A percentile compares a stretch with the other conserved stretches of the same genome.
phyloP scores from a whole-genome alignment of 108 stramenopile genomes.

The Cyclotella baltica region DNA sequence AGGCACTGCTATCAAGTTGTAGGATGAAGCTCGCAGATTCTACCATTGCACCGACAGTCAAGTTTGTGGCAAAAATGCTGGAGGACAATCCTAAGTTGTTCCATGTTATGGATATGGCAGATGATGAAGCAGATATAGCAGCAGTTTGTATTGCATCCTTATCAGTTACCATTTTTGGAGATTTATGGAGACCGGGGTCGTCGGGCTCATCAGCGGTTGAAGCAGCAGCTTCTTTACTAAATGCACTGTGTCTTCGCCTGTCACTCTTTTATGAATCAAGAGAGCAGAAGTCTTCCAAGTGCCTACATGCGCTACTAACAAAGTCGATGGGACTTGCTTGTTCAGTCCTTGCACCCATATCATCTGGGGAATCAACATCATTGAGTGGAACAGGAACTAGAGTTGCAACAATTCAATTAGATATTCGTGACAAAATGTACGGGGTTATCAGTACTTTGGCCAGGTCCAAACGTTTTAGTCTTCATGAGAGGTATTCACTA shows the following conservation, averaged over 20 bases:
- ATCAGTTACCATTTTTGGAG: conserved; percentile 31
- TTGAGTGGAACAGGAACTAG: conserved; percentile 37
- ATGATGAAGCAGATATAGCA: conserved; percentile 35
- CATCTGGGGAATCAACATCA: conserved; percentile 46
- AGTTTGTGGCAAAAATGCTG: conserved; percentile 61
- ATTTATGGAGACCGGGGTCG: conserved; percentile 46
- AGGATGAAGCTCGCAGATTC: conserved; percentile 61
- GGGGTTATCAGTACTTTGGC: conserved; percentile 70
- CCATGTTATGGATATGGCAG: conserved; percentile 29
- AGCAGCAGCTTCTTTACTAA: conserved; percentile 66
- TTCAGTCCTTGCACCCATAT: conserved; percentile 50
- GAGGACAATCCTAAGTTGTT: conserved; percentile 67
- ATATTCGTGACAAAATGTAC: conserved; percentile 79
- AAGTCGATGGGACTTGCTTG: conserved; percentile 53
- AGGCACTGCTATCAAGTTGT: conserved; percentile 49
- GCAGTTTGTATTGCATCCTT: conserved; percentile 55
- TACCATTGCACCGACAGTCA: conserved; percentile 49
- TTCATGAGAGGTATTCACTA: conserved; percentile 33
- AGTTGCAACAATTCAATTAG: conserved; percentile 36
- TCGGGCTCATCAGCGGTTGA: conserved; percentile 50
- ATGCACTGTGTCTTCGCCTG: conserved; percentile 63
- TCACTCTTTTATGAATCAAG: conserved; percentile 55
- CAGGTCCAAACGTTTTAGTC: conserved; percentile 51
- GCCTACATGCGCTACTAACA: conserved; percentile 44
- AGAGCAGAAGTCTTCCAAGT: conserved; percentile 15